Evolutionary conservation across 2,329 filamentous ascomycete species (phyloP).

Genomic region (Xylariaceae sp.): DNA sequence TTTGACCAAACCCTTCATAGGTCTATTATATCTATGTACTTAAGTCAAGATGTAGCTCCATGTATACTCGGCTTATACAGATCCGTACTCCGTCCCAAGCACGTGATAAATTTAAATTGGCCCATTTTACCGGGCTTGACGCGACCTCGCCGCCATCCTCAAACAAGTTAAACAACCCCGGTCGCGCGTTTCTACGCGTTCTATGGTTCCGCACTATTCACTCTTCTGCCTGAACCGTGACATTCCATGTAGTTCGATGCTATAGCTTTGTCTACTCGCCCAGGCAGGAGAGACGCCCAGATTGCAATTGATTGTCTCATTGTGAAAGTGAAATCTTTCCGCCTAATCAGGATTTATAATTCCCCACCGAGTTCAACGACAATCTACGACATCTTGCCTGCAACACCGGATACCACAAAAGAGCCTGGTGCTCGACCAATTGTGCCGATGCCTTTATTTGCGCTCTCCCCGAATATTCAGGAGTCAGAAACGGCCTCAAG

Average conservation of each 20-base stretch:
- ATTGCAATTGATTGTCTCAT: neutral
- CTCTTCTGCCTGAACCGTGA: constrained; percentile 4
- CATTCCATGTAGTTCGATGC: neutral
- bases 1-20: no score
- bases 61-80: no score
- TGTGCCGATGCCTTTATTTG: constrained; percentile 50
- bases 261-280: neutral
- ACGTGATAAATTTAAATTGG: neutral
- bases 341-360: no score
- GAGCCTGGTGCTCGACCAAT: constrained; percentile 16
- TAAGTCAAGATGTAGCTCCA: no score
- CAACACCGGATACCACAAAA: constrained; percentile 1
- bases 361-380: no score
- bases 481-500: constrained; percentile 46
- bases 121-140: neutral
- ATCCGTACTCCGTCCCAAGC: neutral
- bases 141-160: no score
- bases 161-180: neutral
- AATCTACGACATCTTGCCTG: neutral
- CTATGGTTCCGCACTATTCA: constrained; percentile 2
- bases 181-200: constrained; percentile 19
- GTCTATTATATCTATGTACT: no score
- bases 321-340: no score
- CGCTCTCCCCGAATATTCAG: constrained; percentile 52
- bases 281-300: neutral